Evolutionary conservation across 2,329 filamentous ascomycete species (phyloP).

Genomic region (Fusarium subtropicale): DNA sequence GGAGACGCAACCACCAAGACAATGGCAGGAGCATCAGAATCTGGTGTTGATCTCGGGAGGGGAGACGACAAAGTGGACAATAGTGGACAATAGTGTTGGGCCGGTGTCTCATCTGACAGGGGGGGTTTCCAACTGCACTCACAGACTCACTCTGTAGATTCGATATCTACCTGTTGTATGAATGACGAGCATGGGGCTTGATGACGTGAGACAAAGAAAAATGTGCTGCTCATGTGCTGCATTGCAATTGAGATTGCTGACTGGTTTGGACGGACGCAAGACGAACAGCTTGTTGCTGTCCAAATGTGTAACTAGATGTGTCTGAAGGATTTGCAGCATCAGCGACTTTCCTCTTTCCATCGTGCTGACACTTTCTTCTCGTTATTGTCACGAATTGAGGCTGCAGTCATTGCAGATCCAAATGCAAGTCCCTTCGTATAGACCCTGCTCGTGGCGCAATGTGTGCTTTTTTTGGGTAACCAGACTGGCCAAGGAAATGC

Average conservation of each 20-base stretch:
- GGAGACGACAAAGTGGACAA: neutral
- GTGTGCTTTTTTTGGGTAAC: conserved; percentile 31
- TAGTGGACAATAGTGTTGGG: neutral
- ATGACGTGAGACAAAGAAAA: conserved; percentile 27
- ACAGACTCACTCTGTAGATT: neutral
- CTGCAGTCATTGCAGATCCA: conserved; percentile 21
- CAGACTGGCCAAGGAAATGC: conserved; percentile 17
- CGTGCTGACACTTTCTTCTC: conserved; percentile 6
- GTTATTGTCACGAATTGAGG: conserved; percentile 1
- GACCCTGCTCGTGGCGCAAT: conserved; percentile 29
- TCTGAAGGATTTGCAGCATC: neutral
- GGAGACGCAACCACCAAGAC: conserved; percentile 12
- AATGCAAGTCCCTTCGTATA: conserved; percentile 33
- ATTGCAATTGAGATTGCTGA: neutral
- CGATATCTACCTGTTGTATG: conserved; percentile 4
- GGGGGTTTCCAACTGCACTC: neutral
- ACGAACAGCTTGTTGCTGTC: neutral
- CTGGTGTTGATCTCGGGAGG: neutral
- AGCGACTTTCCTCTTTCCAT: neutral
- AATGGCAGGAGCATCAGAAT: conserved; percentile 3
- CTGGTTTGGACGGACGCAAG: conserved; percentile 14
- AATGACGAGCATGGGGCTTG: neutral
- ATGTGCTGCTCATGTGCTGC: conserved; percentile 11
- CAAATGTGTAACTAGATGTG: neutral
- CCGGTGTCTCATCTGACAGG: neutral